Evolutionary conservation across 2,329 filamentous ascomycete species (phyloP).

Genomic region (Ophiostoma novo-ulmi): DNA sequence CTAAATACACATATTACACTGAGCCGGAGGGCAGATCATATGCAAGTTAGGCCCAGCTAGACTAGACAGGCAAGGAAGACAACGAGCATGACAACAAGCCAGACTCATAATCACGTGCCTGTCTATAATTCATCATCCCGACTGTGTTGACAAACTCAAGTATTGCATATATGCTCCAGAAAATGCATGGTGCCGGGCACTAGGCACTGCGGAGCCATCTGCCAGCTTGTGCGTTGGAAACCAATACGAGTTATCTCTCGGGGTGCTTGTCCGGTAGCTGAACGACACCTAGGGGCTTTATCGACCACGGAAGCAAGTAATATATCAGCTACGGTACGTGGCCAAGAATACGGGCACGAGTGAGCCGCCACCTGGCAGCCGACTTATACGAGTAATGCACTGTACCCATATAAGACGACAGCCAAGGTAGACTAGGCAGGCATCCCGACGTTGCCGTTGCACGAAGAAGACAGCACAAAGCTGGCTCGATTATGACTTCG

Average conservation of each 20-base stretch:
- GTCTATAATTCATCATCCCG: background rate
- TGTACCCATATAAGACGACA: background rate
- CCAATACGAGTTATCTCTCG: background rate
- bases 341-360: background rate
- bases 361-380: background rate
- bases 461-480: too few species aligned
- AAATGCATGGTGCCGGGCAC: too few species aligned
- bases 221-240: background rate
- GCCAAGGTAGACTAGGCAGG: too few species aligned
- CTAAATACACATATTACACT: background rate
- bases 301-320: too few species aligned
- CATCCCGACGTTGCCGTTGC: too few species aligned
- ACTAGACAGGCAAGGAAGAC: background rate
- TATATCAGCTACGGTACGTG: too few species aligned
- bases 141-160: background rate
- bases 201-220: background rate
- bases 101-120: background rate
- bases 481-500: background rate
- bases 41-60: background rate
- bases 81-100: background rate
- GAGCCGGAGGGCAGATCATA: background rate
- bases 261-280: background rate
- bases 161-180: too few species aligned
- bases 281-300: background rate
- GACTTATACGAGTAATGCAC: background rate